Percentiles rank a stretch among this genome's conserved stretches.
Evolutionary conservation across 331 rosid genomes (phyloP).

Genomic region (Rosa hybrid): DNA sequence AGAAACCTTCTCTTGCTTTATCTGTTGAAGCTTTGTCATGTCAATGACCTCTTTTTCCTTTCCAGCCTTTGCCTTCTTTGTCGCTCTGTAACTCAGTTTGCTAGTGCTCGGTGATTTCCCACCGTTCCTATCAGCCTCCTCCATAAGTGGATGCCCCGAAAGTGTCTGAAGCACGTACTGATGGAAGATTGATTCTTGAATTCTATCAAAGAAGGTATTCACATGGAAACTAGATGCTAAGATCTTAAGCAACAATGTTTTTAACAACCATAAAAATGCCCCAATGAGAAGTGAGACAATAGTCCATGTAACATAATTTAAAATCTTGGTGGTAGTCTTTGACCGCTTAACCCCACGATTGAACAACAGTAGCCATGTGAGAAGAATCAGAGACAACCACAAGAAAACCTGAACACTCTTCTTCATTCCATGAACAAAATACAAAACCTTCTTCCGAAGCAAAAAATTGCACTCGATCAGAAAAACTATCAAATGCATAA

Average conservation of each 20-base stretch:
- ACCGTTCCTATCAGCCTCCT: constrained; percentile 52
- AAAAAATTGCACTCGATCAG: constrained; percentile 81
- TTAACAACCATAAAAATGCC: constrained; percentile 74
- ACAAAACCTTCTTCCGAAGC: constrained; percentile 75
- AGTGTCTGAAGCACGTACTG: constrained; percentile 82
- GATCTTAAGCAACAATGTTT: constrained; percentile 64
- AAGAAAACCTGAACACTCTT: constrained; percentile 68
- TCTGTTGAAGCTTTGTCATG: constrained; percentile 65
- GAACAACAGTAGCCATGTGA: constrained; percentile 68
- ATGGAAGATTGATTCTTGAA: constrained; percentile 85
- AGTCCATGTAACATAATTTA: constrained; percentile 64
- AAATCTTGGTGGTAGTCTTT: constrained; percentile 37
- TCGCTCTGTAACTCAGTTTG: constrained; percentile 63
- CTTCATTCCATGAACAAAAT: constrained; percentile 94
- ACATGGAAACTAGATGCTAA: constrained; percentile 80
- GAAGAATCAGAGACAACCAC: constrained; percentile 74
- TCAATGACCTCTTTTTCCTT: constrained; percentile 62
- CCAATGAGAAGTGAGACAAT: constrained; percentile 69
- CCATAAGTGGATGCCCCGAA: constrained; percentile 69
- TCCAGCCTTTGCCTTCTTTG: constrained; percentile 41
- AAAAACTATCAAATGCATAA: constrained; percentile 69
- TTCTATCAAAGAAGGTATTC: constrained; percentile 80
- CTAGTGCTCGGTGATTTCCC: constrained; percentile 51
- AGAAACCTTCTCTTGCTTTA: constrained; percentile 87
- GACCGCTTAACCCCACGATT: constrained; percentile 49